Conservation (phyloP, 2,329 filamentous ascomycete species). For the Ophiostoma perfectum region DNA sequence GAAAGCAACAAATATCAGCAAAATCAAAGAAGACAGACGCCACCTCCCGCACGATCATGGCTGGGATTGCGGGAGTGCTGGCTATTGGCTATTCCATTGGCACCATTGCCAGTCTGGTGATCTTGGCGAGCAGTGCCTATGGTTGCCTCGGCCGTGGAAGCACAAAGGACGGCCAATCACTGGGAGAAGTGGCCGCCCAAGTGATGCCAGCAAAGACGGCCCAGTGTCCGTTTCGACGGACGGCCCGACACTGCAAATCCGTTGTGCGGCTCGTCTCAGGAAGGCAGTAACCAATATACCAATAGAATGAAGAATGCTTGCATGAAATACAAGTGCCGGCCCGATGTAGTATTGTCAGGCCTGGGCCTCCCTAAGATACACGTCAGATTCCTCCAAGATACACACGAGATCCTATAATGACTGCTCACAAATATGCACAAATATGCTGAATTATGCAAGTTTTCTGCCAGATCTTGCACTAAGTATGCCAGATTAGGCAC, state of each 20-base stretch:
- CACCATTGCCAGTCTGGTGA: constrained; percentile 13
- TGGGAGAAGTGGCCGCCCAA: background rate
- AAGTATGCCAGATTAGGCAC: background rate
- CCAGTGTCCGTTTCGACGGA: background rate
- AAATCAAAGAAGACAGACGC: background rate
- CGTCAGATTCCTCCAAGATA: background rate
- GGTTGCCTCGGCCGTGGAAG: background rate
- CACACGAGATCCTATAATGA: background rate
- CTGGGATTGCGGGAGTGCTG: constrained; percentile 14
- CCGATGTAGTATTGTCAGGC: background rate
- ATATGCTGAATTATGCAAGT: background rate
- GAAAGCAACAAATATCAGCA: background rate
- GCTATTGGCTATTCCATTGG: constrained; percentile 15
- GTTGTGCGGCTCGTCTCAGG: background rate
- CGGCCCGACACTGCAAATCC: background rate
- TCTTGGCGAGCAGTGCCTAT: constrained; percentile 19
- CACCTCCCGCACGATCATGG: background rate
- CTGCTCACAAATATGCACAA: background rate
- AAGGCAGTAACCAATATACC: background rate
- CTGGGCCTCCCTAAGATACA: background rate
- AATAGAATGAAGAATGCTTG: background rate
- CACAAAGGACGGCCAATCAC: background rate
- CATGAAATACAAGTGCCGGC: background rate
- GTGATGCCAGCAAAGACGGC: background rate
- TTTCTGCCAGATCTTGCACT: constrained; percentile 5